phyloP scores from a whole-genome alignment of 805 yeast species.

The Candida nanaspora region DNA sequence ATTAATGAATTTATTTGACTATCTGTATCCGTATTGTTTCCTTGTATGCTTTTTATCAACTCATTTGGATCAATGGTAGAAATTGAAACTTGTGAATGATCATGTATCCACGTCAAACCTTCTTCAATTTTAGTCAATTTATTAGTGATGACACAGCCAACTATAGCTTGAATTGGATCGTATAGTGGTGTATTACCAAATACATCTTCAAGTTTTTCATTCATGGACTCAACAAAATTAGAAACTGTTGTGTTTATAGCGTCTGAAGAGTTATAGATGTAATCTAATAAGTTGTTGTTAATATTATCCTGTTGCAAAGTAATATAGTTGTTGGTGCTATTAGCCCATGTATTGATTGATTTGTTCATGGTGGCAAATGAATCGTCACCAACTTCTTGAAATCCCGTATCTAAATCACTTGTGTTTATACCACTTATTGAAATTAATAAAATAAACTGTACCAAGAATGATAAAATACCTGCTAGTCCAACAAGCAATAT shows the following conservation, averaged over 20 bases:
- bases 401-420: slow-evolving; percentile 4
- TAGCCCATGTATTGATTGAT: slow-evolving; percentile 42
- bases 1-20: slow-evolving; percentile 5
- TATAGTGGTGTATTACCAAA: slow-evolving; percentile 68
- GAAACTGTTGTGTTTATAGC: slow-evolving; percentile 56
- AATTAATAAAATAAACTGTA: slow-evolving; percentile 46
- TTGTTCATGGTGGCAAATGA: slow-evolving; percentile 18
- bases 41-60: slow-evolving; percentile 4
- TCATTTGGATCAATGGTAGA: slow-evolving; percentile 37
- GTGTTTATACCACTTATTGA: slow-evolving; percentile 7
- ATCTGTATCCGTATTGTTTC: slow-evolving; percentile 3
- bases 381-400: slow-evolving; percentile 6
- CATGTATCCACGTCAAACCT: slow-evolving; percentile 75
- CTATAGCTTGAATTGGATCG: slow-evolving; percentile 54
- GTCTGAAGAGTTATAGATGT: slow-evolving; percentile 50
- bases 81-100: slow-evolving; percentile 49
- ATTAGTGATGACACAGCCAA: slow-evolving; percentile 72
- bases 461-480: slow-evolving; percentile 45
- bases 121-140: slow-evolving; percentile 59
- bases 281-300: slow-evolving; percentile 61
- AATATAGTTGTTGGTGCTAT: slow-evolving; percentile 49
- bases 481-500: slow-evolving; percentile 46
- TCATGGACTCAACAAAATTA: slow-evolving; percentile 51
- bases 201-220: slow-evolving; percentile 45
- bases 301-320: slow-evolving; percentile 38